phyloP scores from a whole-genome alignment of 176 grass and related monocot genomes.

The Ensete glaucum region DNA sequence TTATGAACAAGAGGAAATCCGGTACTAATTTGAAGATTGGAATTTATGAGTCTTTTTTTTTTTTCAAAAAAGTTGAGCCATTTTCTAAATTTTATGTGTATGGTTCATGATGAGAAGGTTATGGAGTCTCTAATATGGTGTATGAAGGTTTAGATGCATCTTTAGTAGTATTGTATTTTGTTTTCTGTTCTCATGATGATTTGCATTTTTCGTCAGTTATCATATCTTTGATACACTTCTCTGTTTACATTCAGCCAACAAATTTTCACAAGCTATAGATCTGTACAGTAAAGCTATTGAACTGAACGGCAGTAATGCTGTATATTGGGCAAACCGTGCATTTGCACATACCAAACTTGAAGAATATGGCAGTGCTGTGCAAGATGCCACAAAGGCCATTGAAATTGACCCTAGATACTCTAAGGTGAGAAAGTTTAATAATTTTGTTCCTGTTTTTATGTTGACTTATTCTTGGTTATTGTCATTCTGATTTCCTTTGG shows the following conservation, averaged over 20 bases:
- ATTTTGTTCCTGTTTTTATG: not conserved
- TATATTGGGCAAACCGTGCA: conserved; percentile 84
- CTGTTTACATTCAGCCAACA: conserved; percentile 37
- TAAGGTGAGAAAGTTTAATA: conserved; percentile 31
- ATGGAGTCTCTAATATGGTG: no score
- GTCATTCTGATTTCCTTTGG: not conserved
- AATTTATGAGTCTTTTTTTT: no score
- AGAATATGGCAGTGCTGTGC: conserved; percentile 84
- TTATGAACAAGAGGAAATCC: no score
- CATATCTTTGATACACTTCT: conserved; percentile 14
- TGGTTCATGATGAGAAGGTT: no score
- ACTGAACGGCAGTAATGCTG: conserved; percentile 57
- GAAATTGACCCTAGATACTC: conserved; percentile 77
- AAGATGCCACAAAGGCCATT: conserved; percentile 77
- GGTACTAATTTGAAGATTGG: no score
- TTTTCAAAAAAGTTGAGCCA: no score
- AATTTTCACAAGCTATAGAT: conserved; percentile 78
- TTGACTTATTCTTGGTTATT: not conserved
- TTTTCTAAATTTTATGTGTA: no score
- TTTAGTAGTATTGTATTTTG: not conserved
- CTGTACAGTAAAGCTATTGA: conserved; percentile 80
- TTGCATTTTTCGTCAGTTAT: not conserved
- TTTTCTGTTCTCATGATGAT: not conserved
- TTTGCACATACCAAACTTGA: conserved; percentile 85
- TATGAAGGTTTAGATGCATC: not conserved